Conservation (phyloP, 768 basidiomycete genomes). For the Boletus rex-veris region DNA sequence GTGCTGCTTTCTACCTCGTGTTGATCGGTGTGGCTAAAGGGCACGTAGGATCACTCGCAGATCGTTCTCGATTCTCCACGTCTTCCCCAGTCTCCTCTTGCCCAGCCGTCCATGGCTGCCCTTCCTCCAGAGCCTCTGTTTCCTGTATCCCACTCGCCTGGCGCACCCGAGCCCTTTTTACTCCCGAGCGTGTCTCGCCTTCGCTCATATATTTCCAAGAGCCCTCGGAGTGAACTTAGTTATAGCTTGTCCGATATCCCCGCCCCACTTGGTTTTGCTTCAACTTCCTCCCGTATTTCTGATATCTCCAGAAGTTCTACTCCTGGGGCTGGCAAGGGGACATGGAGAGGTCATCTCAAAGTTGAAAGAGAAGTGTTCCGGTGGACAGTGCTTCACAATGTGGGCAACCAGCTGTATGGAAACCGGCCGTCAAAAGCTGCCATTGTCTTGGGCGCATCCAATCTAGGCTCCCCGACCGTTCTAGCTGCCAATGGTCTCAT, state of each 20-base stretch:
- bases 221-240: slow-evolving; percentile 39
- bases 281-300: slow-evolving; percentile 62
- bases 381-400: slow-evolving; percentile 66
- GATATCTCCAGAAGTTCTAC: slow-evolving; percentile 70
- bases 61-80: slow-evolving; percentile 36
- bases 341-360: slow-evolving; percentile 16
- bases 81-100: slow-evolving; percentile 40
- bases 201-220: slow-evolving; percentile 60
- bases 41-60: slow-evolving; percentile 33
- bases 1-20: slow-evolving; percentile 23
- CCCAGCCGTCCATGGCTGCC: slow-evolving; percentile 29
- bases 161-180: slow-evolving; percentile 51
- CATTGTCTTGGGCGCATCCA: slow-evolving; percentile 54
- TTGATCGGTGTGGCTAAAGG: slow-evolving; percentile 21
- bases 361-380: slow-evolving; percentile 60
- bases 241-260: slow-evolving; percentile 45
- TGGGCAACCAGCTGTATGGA: slow-evolving; percentile 55
- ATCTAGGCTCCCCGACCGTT: slow-evolving; percentile 69
- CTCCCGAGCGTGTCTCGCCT: slow-evolving; percentile 78
- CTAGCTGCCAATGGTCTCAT: slow-evolving; percentile 84
- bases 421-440: slow-evolving; percentile 56
- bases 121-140: slow-evolving; percentile 33
- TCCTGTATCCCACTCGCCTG: neutral
- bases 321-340: slow-evolving; percentile 33
- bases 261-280: slow-evolving; percentile 43